phyloP scores from a whole-genome alignment of 2,329 filamentous ascomycete genomes.

The Remersonia thermophila region DNA sequence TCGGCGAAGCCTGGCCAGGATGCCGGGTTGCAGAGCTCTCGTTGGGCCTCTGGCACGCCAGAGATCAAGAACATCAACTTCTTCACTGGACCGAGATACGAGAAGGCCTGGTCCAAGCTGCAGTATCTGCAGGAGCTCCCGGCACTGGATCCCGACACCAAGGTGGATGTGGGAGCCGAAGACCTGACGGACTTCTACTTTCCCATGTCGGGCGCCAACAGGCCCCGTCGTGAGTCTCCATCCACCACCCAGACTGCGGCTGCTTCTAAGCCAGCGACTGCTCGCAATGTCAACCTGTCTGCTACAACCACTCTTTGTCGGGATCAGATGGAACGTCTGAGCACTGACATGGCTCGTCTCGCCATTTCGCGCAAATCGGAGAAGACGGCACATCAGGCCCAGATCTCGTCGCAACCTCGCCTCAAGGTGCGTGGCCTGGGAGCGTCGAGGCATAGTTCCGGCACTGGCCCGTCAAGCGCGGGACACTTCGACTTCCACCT shows the following conservation, averaged over 20 bases:
- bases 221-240: too few species aligned
- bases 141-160: too few species aligned
- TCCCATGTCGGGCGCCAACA: neutral
- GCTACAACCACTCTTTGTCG: neutral
- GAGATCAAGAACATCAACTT: slow-evolving; percentile 3
- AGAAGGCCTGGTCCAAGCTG: slow-evolving; percentile 7
- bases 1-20: neutral
- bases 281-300: too few species aligned
- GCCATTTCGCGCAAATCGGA: neutral
- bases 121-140: slow-evolving; percentile 7
- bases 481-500: slow-evolving; percentile 9
- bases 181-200: slow-evolving; percentile 7
- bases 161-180: too few species aligned
- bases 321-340: slow-evolving; percentile 2
- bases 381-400: neutral
- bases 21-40: slow-evolving; percentile 7
- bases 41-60: slow-evolving; percentile 4
- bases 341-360: slow-evolving; percentile 3
- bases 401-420: neutral
- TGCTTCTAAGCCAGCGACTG: too few species aligned
- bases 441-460: slow-evolving; percentile 8
- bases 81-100: slow-evolving; percentile 10
- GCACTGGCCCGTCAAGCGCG: slow-evolving; percentile 1
- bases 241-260: too few species aligned
- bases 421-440: slow-evolving; percentile 8